These are phyloP conservation scores for Murraya koenigii DNA, from an alignment of 345 rosid genomes.

Conservation along the genomic window DNA sequence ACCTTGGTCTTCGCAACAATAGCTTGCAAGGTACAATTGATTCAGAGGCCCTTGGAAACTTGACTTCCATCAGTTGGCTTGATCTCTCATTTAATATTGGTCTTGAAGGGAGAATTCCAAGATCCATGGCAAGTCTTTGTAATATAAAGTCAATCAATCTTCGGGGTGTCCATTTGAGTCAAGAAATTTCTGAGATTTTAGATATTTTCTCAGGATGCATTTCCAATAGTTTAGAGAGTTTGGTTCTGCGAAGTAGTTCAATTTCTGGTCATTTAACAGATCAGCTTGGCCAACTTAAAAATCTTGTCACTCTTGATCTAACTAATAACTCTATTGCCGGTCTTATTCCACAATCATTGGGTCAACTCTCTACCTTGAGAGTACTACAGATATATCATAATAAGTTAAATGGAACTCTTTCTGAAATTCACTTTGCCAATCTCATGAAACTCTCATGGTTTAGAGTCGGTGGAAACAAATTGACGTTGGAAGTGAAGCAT, in stretches of 20 bases:
- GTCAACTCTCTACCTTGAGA: not conserved
- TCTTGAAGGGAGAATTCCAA: not conserved
- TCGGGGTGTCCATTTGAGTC: not conserved
- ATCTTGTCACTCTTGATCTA: not conserved
- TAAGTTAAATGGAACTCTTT: conserved; percentile 1
- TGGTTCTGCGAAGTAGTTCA: not conserved
- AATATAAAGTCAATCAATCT: not conserved
- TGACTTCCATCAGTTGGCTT: not conserved
- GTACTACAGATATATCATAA: not conserved
- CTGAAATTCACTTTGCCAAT: conserved; percentile 23
- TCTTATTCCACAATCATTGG: not conserved
- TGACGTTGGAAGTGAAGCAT: conserved; percentile 14
- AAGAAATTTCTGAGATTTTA: not conserved
- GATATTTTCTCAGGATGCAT: conserved; percentile 4
- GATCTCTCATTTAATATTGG: not conserved
- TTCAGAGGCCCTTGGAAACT: too few relatives aligned
- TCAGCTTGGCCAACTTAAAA: not conserved
- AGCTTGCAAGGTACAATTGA: too few relatives aligned
- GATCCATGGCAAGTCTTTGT: not conserved
- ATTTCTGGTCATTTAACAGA: not conserved
- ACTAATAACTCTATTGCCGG: not conserved
- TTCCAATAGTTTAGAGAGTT: not conserved
- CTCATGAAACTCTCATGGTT: conserved; percentile 14
- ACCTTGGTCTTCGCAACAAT: not conserved
- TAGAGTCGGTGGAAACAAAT: conserved; percentile 2